Conservation (phyloP, 2,329 filamentous ascomycete genomes). For the Neoscytalidium dimidiatum region DNA sequence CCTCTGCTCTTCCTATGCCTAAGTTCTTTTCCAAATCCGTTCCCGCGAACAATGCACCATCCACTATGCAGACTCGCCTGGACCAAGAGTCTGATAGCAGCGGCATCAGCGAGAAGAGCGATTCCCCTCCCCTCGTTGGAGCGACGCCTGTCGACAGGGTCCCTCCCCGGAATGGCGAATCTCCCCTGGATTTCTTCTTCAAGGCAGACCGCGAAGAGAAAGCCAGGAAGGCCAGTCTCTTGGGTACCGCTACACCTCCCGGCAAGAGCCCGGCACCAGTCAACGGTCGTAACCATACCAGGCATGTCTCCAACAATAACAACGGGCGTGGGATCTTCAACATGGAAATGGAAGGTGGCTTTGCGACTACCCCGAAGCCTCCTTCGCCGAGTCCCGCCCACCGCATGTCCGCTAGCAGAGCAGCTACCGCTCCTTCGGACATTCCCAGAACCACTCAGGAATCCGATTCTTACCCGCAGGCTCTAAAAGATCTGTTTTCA, state of each 20-base stretch:
- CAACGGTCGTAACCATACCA: slow-evolving; percentile 29
- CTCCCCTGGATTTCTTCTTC: slow-evolving; percentile 88
- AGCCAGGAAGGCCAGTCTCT: slow-evolving; percentile 56
- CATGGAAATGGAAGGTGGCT: slow-evolving; percentile 63
- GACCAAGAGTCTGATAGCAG: slow-evolving; percentile 47
- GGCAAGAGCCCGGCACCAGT: slow-evolving; percentile 29
- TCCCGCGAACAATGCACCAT: slow-evolving; percentile 61
- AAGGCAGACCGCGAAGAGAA: slow-evolving; percentile 80
- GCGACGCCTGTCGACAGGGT: slow-evolving; percentile 48
- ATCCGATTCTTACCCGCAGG: slow-evolving; percentile 47
- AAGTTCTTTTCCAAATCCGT: slow-evolving; percentile 81
- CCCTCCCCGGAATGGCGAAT: slow-evolving; percentile 59
- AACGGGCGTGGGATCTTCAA: slow-evolving; percentile 62
- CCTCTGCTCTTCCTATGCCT: slow-evolving; percentile 85
- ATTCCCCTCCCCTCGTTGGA: slow-evolving; percentile 26
- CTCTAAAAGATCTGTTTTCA: slow-evolving; percentile 50
- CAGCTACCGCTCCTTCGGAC: slow-evolving; percentile 17
- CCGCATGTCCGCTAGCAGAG: slow-evolving; percentile 51
- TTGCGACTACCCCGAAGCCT: slow-evolving; percentile 8
- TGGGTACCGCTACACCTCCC: slow-evolving; percentile 26
- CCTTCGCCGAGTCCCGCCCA: slow-evolving; percentile 7
- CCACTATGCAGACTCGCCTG: slow-evolving; percentile 44
- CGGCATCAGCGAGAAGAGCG: slow-evolving; percentile 17
- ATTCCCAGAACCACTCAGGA: slow-evolving; percentile 21
- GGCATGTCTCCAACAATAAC: slow-evolving; percentile 48